Base-by-base conservation (phyloP, 257 asterid species). In the Rehmannia glutinosa region DNA sequence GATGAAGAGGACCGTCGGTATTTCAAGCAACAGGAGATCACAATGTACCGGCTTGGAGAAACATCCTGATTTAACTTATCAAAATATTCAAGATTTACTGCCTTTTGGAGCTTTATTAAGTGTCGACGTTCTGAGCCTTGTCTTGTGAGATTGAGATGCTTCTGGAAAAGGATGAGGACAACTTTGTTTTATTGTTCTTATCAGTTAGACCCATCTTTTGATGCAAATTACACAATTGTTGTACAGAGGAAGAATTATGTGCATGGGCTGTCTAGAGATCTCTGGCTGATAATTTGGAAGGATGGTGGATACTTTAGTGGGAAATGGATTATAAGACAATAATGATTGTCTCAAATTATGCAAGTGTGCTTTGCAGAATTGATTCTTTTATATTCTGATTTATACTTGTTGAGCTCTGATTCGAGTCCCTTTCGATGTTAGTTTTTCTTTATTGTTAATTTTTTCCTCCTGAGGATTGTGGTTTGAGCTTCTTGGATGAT, bases 1-100 rank as follows among this genome's bases (percentile, higher is more conserved):
- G 97, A 94, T 66, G 97, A 94, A 75, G 99, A 91, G 81, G 99
- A 94, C 67, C 87, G 99, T 35, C 91, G 97, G 60, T 94, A 94
- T 64, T 94, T 94, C 77, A 94, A 94, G 78, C 97, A 94, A 79
- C 97, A 94, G 81, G 97, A 94, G 76, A 78, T 94, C 77, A 87
- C 97, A 0, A 80, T 91, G 62, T 90, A 77, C 77, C 97, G 97
- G 38, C 84, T 89, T 28, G 96, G 70, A 58, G 96, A 85, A 30
- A 57, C 93, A 62, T 80, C 89, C 23, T 83, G 72, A 83, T 66
- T 39, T 51, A 62, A 35, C 51, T 39, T 45, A 12, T 8, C 49
- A 43, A 45, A 51, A 19, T 45, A 54, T 28, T 23, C 21, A 68
- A 43, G 24, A 19, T 69, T 41, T 56, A 59, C 49, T 24, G 51